Conservation (phyloP, 2,329 filamentous ascomycete species). For the Colletotrichum cereale region DNA sequence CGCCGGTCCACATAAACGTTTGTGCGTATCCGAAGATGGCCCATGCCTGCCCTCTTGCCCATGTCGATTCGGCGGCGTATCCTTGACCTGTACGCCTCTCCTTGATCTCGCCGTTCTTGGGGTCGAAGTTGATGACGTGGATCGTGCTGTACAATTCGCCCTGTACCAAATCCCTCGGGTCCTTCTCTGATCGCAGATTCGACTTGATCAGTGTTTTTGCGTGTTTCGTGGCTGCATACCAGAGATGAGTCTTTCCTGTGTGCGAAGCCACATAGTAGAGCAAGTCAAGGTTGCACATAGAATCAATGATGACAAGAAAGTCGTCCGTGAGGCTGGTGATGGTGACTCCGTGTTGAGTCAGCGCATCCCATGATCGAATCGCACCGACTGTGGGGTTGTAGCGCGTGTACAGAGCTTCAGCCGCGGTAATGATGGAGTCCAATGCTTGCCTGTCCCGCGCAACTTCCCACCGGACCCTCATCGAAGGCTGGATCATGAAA, state of each 20-base stretch:
- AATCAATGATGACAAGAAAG: constrained; percentile 59
- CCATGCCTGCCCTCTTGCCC: constrained; percentile 67
- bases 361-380: constrained; percentile 62
- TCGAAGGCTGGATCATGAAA: constrained; percentile 64
- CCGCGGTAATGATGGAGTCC: constrained; percentile 57
- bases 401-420: constrained; percentile 56
- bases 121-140: constrained; percentile 65
- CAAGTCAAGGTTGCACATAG: constrained; percentile 55
- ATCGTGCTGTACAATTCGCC: constrained; percentile 51
- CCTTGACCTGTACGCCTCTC: constrained; percentile 63
- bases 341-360: constrained; percentile 47
- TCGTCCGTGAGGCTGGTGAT: constrained; percentile 50
- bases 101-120: constrained; percentile 56
- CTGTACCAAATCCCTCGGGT: constrained; percentile 14
- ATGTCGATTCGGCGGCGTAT: constrained; percentile 59
- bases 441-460: constrained; percentile 54
- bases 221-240: constrained; percentile 51
- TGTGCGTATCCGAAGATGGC: constrained; percentile 63
- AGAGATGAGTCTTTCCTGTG: constrained; percentile 45
- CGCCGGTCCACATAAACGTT: constrained; percentile 61
- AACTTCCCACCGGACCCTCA: constrained; percentile 62
- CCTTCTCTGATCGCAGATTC: constrained; percentile 54
- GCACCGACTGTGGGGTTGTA: constrained; percentile 58
- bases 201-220: constrained; percentile 55
- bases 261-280: constrained; percentile 53